Evolutionary conservation across 2,329 filamentous ascomycete species (phyloP).

Genomic region (Arachnopeziza araneosa): DNA sequence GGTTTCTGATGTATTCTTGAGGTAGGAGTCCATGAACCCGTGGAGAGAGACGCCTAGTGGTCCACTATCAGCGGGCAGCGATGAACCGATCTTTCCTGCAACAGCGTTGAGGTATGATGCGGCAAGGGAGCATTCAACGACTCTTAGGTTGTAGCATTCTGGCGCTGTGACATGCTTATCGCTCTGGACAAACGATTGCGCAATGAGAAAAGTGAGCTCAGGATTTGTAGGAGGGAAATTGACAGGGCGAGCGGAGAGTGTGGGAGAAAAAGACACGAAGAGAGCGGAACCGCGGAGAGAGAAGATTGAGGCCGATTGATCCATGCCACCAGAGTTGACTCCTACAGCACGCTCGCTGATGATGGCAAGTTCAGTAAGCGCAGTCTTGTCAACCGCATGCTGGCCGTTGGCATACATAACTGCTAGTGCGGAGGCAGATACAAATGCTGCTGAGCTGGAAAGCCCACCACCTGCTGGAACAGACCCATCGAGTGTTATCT

Average conservation of each 20-base stretch:
- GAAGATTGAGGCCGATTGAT: slow-evolving; percentile 94
- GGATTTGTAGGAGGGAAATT: slow-evolving; percentile 75
- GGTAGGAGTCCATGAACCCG: slow-evolving; percentile 82
- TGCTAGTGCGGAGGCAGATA: slow-evolving; percentile 82
- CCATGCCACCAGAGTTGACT: slow-evolving; percentile 97
- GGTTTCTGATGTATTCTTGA: slow-evolving; percentile 34
- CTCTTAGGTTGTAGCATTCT: slow-evolving; percentile 92
- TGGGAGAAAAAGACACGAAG: slow-evolving; percentile 83
- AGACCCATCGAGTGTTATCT: slow-evolving; percentile 83
- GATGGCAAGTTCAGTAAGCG: slow-evolving; percentile 87
- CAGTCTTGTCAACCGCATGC: slow-evolving; percentile 76
- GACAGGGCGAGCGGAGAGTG: slow-evolving; percentile 69
- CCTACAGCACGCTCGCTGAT: slow-evolving; percentile 91
- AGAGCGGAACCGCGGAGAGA: slow-evolving; percentile 79
- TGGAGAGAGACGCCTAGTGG: slow-evolving; percentile 79
- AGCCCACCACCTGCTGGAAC: slow-evolving; percentile 90
- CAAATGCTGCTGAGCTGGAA: slow-evolving; percentile 90
- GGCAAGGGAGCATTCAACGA: slow-evolving; percentile 91
- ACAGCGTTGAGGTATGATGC: slow-evolving; percentile 59
- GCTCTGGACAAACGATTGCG: slow-evolving; percentile 87
- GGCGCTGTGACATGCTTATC: slow-evolving; percentile 94
- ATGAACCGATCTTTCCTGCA: slow-evolving; percentile 41
- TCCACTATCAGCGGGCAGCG: slow-evolving; percentile 69
- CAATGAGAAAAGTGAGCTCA: slow-evolving; percentile 86
- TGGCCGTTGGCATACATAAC: slow-evolving; percentile 83